Evolutionary conservation across 2,329 filamentous ascomycete genomes (phyloP), one percentile per base, ranked within the genome.

Genomic region (Zymoseptoria crescenta): DNA sequence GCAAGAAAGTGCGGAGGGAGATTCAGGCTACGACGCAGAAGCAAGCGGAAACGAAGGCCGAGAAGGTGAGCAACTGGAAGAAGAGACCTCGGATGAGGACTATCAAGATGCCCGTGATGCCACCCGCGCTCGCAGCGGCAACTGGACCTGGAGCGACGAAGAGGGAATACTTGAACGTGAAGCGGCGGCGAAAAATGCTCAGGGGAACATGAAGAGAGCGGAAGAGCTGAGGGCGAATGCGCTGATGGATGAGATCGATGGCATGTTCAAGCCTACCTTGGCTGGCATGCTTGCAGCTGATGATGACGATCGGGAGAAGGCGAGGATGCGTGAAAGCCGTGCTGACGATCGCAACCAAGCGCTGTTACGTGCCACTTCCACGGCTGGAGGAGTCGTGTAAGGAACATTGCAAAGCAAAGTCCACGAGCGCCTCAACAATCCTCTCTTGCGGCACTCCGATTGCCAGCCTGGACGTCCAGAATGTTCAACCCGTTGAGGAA

Each of bases 261-360:
- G 24, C 19, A 56, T 41, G n/a, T 60, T 60, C 51, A 52, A 27
- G 29, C 58, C 55, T 8, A 59, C 58, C 9, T 21, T 59, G 54
- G n/a, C 30, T 19, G 29, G 21, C 24, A 8, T 9, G 35, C 3
- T 35, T 45, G 53, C 7, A n/a, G 49, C 51, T 49, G 19, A 19
- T 13, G 19, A n/a, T 41, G 30, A 35, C 13, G 9, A 3, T 48
- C 7, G 49, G 10, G 28, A 29, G 19, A 30, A 54, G 56, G 29
- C 20, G 29, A 30, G 28, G 55, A 52, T 24, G 24, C 24, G 4
- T 48, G 54, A 41, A 20, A 16, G 19, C 35, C 49, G 29, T 54
- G 52, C 52, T 21, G 52, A n/a, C 24, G 4, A 24, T 8, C n/a
- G 16, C n/a, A 45, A 24, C 21, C 13, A 13, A 4, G 35, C n/a